Evolutionary conservation across 768 basidiomycete genomes (phyloP), one percentile per base, ranked within the genome.

Genomic region (Boletus vermiculosoides): DNA sequence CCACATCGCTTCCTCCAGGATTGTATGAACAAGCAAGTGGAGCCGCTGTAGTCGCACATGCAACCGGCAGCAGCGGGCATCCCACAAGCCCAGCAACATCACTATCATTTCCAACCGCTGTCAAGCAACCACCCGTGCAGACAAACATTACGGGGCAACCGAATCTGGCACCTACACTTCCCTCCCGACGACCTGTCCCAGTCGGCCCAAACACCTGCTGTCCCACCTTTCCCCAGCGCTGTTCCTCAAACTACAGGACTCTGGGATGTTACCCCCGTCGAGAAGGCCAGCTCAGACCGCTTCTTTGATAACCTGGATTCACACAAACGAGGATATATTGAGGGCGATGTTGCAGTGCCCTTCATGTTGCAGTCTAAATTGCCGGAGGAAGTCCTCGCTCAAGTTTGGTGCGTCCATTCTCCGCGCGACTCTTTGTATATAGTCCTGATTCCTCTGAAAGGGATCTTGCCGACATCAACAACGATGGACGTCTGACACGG

Each of bases 351-450:
- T 34, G 97, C 94, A 9, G 97, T 97, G 5, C 93, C 92, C 4
- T 98, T 98, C 74, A 90, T 99, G 88, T 70, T 96, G 57, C 87
- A 94, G 72, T 95, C 93, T 33, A 86, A 90, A 45, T 75, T 99
- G 45, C 80, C 86, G 1, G 90, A 91, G 58, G 87, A 88, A 28
- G 80, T 83, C 25, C 80, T 99, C n/a, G 97, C 97, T 5, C 87
- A 83, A 64, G 78, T 99, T 48, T 99, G 97, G 96, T 96, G 66
- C 50, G 87, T 77, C 22, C 23, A 34, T n/a, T n/a, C 6, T 45
- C 47, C 23, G 23, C 36, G 34, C 18, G n/a, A 20, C 20, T 10
- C 30, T 25, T 42, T 44, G 11, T 18, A 46, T 44, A 12, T 20
- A 12, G 2, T n/a, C 28, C 50, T 60, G 46, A 68, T 50, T 8